Conservation (phyloP, 2,329 filamentous ascomycete genomes). For the Claviceps sp. region DNA sequence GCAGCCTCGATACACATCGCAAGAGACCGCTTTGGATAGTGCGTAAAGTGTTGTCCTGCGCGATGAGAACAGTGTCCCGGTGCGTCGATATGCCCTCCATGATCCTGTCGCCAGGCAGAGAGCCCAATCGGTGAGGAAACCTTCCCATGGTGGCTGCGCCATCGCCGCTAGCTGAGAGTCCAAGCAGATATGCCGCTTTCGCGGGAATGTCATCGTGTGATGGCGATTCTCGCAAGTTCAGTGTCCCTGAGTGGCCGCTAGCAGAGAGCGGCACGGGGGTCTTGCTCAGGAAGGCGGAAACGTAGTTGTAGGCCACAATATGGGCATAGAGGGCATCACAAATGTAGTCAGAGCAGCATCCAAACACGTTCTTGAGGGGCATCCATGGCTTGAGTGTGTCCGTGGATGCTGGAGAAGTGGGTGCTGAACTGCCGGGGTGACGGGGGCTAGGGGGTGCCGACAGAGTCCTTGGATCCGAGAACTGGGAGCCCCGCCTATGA, state of each 20-base stretch:
- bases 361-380: constrained; percentile 38
- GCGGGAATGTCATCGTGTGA: constrained; percentile 28
- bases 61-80: constrained; percentile 9
- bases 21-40: constrained; percentile 36
- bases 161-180: constrained; percentile 22
- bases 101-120: constrained; percentile 14
- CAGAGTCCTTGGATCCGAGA: background rate
- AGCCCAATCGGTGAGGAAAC: constrained; percentile 14
- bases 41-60: constrained; percentile 23
- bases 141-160: constrained; percentile 11
- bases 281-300: constrained; percentile 22
- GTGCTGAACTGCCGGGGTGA: constrained; percentile 4
- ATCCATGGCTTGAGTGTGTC: constrained; percentile 25
- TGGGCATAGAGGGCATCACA: constrained; percentile 48
- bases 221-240: constrained; percentile 12
- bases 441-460: constrained; percentile 1
- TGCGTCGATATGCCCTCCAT: constrained; percentile 15
- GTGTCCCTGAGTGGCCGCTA: constrained; percentile 7
- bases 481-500: constrained; percentile 12
- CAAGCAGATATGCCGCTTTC: constrained; percentile 39
- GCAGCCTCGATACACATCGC: constrained; percentile 36
- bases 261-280: constrained; percentile 8
- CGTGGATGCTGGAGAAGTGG: constrained; percentile 8
- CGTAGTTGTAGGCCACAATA: constrained; percentile 45
- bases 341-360: constrained; percentile 36